phyloP scores from a whole-genome alignment of 805 yeast genomes.

The Gaillardinia entomophila region DNA sequence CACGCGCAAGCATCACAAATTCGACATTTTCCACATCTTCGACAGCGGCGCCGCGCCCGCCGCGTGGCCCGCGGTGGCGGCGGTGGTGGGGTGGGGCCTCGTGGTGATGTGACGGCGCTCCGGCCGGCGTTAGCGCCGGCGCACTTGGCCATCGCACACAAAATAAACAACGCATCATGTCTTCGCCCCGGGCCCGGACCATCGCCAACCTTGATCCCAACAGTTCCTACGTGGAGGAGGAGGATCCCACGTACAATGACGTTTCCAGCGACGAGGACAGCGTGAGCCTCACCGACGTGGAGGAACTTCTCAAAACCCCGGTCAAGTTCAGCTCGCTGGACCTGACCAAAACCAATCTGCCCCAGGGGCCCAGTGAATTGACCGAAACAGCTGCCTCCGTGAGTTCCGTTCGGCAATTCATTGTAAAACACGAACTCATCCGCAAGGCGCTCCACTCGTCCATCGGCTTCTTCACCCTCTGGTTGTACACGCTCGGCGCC shows the following conservation, averaged over 20 bases:
- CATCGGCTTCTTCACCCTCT: conserved; percentile 77
- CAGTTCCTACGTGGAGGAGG: conserved; percentile 30
- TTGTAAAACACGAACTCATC: conserved; percentile 81
- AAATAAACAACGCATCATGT: no score
- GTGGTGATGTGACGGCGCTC: conserved; percentile 2
- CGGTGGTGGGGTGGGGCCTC: conserved; percentile 6
- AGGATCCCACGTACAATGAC: conserved; percentile 28
- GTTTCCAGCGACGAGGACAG: conserved; percentile 6
- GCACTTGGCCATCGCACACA: conserved; percentile 8
- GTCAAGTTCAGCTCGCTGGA: neutral
- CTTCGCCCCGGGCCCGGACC: no score
- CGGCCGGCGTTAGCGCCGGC: conserved; percentile 2
- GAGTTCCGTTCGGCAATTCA: conserved; percentile 28
- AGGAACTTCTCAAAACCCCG: conserved; percentile 1
- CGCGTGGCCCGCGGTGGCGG: conserved; percentile 8
- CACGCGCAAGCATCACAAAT: neutral
- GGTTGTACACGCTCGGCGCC: conserved; percentile 59
- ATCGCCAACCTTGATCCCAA: conserved; percentile 16
- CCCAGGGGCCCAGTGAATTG: neutral
- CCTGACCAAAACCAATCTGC: neutral
- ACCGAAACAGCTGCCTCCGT: no score
- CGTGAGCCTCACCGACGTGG: conserved; percentile 1
- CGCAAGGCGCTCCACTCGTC: conserved; percentile 85
- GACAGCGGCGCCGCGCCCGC: neutral
- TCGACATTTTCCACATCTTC: neutral